Conservation (phyloP, 1,284 basidiomycete species). For the Tilletiaria anomala region DNA sequence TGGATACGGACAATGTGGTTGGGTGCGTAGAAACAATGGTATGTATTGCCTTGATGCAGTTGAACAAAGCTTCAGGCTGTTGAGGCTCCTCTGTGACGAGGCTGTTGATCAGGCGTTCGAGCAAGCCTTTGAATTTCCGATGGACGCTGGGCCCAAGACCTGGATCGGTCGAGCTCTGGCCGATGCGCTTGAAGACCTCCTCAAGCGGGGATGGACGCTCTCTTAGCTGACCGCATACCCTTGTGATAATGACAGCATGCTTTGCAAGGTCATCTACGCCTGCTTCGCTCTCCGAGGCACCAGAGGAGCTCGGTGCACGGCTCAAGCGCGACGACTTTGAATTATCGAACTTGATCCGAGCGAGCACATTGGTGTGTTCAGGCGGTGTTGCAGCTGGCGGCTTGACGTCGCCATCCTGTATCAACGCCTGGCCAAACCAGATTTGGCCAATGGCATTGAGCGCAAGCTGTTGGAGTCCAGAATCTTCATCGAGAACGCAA, state of each 20-base stretch:
- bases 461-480: constrained; percentile 70
- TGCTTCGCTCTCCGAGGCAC: background rate
- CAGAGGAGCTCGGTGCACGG: background rate
- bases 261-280: no score
- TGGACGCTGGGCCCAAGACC: background rate
- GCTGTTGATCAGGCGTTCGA: no score
- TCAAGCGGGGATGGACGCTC: constrained; percentile 72
- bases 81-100: no score
- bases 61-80: no score
- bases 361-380: background rate
- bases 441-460: constrained; percentile 74
- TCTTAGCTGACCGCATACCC: constrained; percentile 62
- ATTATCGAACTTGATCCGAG: background rate
- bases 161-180: background rate
- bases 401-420: constrained; percentile 1
- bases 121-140: no score
- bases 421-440: constrained; percentile 52
- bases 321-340: background rate
- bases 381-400: background rate
- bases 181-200: constrained; percentile 54
- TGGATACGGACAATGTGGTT: constrained; percentile 59
- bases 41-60: constrained; percentile 61
- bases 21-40: constrained; percentile 67
- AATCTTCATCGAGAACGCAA: constrained; percentile 79
- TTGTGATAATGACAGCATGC: constrained; percentile 53